These are phyloP conservation scores for Acidiella bohemica DNA, from an alignment of 495 filamentous ascomycete species.

Conservation along the genomic window DNA sequence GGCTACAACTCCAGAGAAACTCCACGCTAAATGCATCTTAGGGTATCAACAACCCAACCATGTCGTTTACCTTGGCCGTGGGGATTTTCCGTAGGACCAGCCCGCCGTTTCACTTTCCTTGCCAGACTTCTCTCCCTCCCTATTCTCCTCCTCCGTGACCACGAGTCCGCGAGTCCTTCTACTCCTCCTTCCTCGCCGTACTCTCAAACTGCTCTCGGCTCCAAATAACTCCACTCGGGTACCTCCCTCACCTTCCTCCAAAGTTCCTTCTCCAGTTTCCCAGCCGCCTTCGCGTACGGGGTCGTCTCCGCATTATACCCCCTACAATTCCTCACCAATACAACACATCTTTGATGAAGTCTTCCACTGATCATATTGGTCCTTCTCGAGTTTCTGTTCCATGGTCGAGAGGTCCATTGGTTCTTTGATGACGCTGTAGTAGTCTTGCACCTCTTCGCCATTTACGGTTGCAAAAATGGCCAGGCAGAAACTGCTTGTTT, in stretches of 20 bases:
- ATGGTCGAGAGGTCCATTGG: conserved; percentile 96
- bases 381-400: conserved; percentile 89
- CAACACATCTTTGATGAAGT: conserved; percentile 82
- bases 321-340: conserved; percentile 86
- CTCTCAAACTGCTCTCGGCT: conserved; percentile 17
- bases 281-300: conserved; percentile 88
- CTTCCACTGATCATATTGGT: conserved; percentile 80
- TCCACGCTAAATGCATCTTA: too few species aligned
- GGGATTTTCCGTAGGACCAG: too few species aligned
- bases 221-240: conserved; percentile 61
- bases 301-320: conserved; percentile 94
- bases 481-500: conserved; percentile 84
- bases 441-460: conserved; percentile 86
- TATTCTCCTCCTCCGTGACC: too few species aligned
- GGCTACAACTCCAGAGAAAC: too few species aligned
- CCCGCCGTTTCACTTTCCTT: too few species aligned
- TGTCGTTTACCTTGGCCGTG: too few species aligned
- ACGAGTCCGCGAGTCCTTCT: too few species aligned
- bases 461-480: conserved; percentile 92
- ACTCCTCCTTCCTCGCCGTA: conserved; percentile 8
- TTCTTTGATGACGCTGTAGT: conserved; percentile 96
- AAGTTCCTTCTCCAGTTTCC: conserved; percentile 94
- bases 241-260: conserved; percentile 83
- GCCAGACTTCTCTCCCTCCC: too few species aligned
- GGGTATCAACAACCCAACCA: too few species aligned